Percentiles rank a stretch among this genome's conserved stretches.
Evolutionary conservation across 1,284 basidiomycete genomes (phyloP).

Genomic region (Puccinia sorghi): DNA sequence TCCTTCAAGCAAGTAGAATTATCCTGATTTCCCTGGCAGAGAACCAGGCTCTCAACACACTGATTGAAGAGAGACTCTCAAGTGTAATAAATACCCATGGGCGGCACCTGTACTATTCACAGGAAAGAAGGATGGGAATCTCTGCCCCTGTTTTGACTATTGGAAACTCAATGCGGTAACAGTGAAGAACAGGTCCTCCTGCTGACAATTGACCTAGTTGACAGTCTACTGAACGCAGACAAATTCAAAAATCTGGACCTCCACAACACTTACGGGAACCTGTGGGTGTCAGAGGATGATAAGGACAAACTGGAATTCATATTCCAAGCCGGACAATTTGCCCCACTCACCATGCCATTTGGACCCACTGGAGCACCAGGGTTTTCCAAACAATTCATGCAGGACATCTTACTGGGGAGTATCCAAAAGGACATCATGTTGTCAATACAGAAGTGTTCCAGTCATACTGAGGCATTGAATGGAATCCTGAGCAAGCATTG

Average conservation of each 20-base stretch:
- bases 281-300: neutral
- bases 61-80: too few relatives aligned
- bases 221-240: conserved; percentile 3
- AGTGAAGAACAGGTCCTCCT: neutral
- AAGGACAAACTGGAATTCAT: neutral
- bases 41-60: too few relatives aligned
- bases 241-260: conserved; percentile 7
- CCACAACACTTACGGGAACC: neutral
- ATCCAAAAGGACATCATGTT: neutral
- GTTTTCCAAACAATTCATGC: neutral
- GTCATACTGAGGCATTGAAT: neutral
- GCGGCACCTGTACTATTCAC: neutral
- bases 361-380: neutral
- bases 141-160: conserved; percentile 8
- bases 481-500: neutral
- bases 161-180: too few relatives aligned
- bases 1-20: too few relatives aligned
- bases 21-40: too few relatives aligned
- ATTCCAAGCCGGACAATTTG: neutral
- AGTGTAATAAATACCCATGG: neutral
- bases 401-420: neutral
- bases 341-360: conserved; percentile 6
- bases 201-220: neutral
- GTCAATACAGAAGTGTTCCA: neutral
- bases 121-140: neutral